Percentiles rank a stretch among this genome's conserved stretches.
Evolutionary conservation across 1,284 basidiomycete species (phyloP).

Genomic region (Takashimella tepidaria): DNA sequence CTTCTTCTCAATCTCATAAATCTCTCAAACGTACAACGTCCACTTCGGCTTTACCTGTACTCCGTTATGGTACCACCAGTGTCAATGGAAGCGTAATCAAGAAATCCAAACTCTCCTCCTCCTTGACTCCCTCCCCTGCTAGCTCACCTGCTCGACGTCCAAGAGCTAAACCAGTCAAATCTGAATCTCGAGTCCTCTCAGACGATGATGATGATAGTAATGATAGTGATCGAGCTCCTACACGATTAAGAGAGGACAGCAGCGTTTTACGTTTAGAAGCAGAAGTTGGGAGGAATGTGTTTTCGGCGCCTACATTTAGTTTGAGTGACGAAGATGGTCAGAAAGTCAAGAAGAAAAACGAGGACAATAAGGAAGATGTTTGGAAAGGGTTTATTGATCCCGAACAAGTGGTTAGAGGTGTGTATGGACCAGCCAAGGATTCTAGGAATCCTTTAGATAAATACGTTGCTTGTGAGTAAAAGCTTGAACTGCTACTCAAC

Average conservation of each 20-base stretch:
- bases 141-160: not conserved
- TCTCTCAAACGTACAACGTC: not conserved
- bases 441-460: constrained; percentile 17
- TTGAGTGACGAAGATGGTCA: not conserved
- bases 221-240: not conserved
- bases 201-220: not conserved
- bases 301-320: not conserved
- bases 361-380: not conserved
- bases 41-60: not conserved
- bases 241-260: not conserved
- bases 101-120: not conserved
- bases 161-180: not conserved
- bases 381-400: not conserved
- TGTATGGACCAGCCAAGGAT: not conserved
- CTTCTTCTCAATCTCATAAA: not conserved
- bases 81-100: no score
- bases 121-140: not conserved
- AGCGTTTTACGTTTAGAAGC: not conserved
- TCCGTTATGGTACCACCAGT: not conserved
- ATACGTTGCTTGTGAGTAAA: constrained; percentile 32
- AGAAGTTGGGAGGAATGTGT: not conserved
- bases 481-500: no score
- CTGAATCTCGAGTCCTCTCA: not conserved
- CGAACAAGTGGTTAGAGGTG: not conserved
- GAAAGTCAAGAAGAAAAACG: not conserved